Evolutionary conservation across 129 eudicot species (phyloP).

Genomic region (Sambucus nigra): DNA sequence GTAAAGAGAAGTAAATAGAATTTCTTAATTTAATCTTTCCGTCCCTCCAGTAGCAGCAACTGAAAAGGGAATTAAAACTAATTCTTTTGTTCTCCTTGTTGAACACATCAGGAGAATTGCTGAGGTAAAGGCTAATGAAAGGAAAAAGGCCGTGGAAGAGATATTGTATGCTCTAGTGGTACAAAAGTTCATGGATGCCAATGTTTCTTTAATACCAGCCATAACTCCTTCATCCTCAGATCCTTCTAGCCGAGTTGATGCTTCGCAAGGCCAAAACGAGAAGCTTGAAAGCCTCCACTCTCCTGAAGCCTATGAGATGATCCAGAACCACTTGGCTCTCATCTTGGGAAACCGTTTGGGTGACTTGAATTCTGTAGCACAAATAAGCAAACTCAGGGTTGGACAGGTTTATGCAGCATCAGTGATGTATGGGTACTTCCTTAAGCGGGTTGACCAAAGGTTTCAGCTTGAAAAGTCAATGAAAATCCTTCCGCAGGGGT

Average conservation of each 20-base stretch:
- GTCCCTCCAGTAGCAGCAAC: no score
- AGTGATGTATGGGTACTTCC: conserved; percentile 80
- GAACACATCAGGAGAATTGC: conserved; percentile 70
- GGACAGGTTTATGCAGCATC: conserved; percentile 93
- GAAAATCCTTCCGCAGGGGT: conserved; percentile 54
- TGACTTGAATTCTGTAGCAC: conserved; percentile 48
- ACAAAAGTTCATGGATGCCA: conserved; percentile 88
- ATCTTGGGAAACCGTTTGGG: conserved; percentile 57
- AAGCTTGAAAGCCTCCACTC: conserved; percentile 70
- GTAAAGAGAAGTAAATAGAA: neutral
- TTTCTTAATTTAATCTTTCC: neutral
- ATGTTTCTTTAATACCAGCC: conserved; percentile 62
- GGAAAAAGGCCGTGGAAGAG: conserved; percentile 71
- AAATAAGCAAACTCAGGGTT: conserved; percentile 72
- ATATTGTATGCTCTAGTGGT: conserved; percentile 83
- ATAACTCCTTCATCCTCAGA: conserved; percentile 44
- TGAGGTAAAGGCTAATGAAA: conserved; percentile 92
- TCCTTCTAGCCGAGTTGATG: conserved; percentile 41
- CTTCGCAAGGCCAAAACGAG: conserved; percentile 59
- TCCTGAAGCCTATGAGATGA: conserved; percentile 81
- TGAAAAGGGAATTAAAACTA: neutral
- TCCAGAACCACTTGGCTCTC: conserved; percentile 66
- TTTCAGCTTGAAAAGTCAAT: conserved; percentile 81
- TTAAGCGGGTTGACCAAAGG: conserved; percentile 73
- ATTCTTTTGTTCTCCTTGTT: neutral